phyloP scores from a whole-genome alignment of 805 yeast genomes.

The Yarrowia phangngaensis region DNA sequence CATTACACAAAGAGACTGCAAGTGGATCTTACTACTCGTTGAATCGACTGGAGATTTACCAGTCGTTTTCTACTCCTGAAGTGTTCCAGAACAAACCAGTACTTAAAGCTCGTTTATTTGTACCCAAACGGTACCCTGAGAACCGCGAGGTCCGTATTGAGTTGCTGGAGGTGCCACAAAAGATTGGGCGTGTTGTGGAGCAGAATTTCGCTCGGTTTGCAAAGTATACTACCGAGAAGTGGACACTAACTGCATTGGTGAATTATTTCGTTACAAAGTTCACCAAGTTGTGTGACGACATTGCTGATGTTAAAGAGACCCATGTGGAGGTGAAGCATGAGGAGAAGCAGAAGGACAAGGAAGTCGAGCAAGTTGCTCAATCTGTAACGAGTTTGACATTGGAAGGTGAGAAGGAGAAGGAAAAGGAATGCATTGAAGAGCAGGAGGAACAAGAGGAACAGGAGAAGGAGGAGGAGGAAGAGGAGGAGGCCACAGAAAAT shows the following conservation, averaged over 20 bases:
- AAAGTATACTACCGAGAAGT: conserved; percentile 11
- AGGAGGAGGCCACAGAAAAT: conserved; percentile 9
- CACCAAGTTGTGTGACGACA: conserved; percentile 19
- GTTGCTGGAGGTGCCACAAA: conserved; percentile 6
- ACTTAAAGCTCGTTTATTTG: conserved; percentile 6
- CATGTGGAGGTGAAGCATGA: conserved; percentile 7
- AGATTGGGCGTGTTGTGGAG: conserved; percentile 16
- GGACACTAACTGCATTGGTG: conserved; percentile 16
- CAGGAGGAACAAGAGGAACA: background rate
- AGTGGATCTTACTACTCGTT: conserved; percentile 5
- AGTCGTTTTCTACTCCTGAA: conserved; percentile 19
- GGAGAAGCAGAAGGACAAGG: conserved; percentile 5
- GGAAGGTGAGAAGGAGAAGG: no score
- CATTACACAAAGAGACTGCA: conserved; percentile 4
- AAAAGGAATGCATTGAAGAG: no score
- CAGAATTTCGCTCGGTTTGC: conserved; percentile 19
- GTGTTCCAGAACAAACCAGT: conserved; percentile 22
- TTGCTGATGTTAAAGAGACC: conserved; percentile 9
- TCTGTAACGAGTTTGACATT: no score
- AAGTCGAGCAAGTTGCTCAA: no score
- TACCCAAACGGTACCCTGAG: conserved; percentile 22
- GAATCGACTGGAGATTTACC: conserved; percentile 8
- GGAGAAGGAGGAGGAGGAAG: conserved; percentile 2
- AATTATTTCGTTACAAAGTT: conserved; percentile 19
- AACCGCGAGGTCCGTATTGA: conserved; percentile 5